Base-by-base conservation (phyloP, 169 alveolate genomes). In the Ophryocystis elektroscirrha region DNA sequence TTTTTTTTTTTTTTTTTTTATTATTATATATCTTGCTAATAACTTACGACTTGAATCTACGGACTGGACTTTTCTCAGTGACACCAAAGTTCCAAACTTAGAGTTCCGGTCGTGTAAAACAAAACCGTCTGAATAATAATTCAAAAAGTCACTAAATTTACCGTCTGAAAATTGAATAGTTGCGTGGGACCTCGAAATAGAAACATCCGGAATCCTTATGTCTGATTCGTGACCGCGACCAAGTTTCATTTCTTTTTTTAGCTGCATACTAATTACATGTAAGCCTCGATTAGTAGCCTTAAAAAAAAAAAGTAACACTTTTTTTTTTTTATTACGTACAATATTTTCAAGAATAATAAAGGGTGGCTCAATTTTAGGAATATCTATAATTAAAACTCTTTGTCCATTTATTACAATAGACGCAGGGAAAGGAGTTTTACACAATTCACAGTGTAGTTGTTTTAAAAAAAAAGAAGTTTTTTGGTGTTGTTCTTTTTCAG, bases 211-310 rank as follows among this genome's bases (percentile, higher is more conserved):
- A 24, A 94, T 84, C 45, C 97, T 76, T 36, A 94, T 85, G 42
- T 93, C 97, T 48, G 93, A 73, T 53, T 89, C 93, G 60, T 91
- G 98, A 6, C 97, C 96, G 50, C 99, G 76, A 30, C 99, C 99
- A n/a, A 59, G 58, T 16, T 59, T 51, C 37, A 41, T 27, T 6
- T 36, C 51, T 23, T 59, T 59, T 51, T 51, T 54, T 26, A 57
- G 61, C 7, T 61, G 54, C 60, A 65, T 20, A 29, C 60, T 51
- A 47, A 57, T 58, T 28, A 65, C 64, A 30, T 65, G 74, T 23
- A 52, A 39, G 15, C 68, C 68, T 30, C 61, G 35, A 46, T 48
- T 6, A 25, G 58, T 54, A 23, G 55, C 55, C 30, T 38, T 53
- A 46, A 30, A 57, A 3, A 52, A 56, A 27, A 36, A 55, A 1